Evolutionary conservation across 139 green algal genomes (phyloP).

Genomic region (Astrephomene gubernaculifera): DNA sequence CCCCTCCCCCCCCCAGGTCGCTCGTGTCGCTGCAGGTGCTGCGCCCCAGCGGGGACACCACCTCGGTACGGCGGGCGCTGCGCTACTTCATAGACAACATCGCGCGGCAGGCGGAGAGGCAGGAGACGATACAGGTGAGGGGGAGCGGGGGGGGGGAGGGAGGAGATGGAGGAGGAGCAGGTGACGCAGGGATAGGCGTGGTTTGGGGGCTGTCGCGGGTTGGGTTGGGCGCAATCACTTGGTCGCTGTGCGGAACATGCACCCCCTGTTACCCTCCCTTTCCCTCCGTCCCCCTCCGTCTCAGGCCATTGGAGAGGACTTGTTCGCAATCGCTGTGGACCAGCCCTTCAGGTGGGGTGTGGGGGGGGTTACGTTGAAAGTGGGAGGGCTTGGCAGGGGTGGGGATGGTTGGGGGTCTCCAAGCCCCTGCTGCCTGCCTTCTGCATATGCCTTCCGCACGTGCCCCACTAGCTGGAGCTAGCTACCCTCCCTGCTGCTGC

Average conservation of each 20-base stretch:
- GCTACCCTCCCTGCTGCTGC: too few relatives aligned
- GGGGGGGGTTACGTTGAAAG: neutral
- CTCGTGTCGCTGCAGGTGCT: slow-evolving; percentile 83
- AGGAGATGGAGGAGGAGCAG: slow-evolving; percentile 7
- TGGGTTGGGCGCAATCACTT: too few relatives aligned
- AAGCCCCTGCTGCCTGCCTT: too few relatives aligned
- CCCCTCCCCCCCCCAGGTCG: slow-evolving; percentile 1
- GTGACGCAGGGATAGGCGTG: too few relatives aligned
- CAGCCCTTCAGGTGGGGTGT: slow-evolving; percentile 77
- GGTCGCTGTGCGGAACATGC: too few relatives aligned
- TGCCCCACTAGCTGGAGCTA: too few relatives aligned
- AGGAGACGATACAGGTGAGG: slow-evolving; percentile 73
- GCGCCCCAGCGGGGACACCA: slow-evolving; percentile 69
- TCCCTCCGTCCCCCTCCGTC: slow-evolving; percentile 1
- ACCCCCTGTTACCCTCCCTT: too few relatives aligned
- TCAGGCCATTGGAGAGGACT: slow-evolving; percentile 84
- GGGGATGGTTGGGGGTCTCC: too few relatives aligned
- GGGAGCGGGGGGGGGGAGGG: neutral
- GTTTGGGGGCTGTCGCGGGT: too few relatives aligned
- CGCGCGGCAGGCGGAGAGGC: slow-evolving; percentile 65
- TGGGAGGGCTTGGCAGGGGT: too few relatives aligned
- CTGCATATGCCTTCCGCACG: too few relatives aligned
- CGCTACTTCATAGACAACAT: slow-evolving; percentile 82
- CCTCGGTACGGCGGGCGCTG: slow-evolving; percentile 75
- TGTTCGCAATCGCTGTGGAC: slow-evolving; percentile 89